These are phyloP conservation scores for Rhizophagus clarus DNA, from an alignment of 192 early-diverging fungal species.

Conservation along the genomic window DNA sequence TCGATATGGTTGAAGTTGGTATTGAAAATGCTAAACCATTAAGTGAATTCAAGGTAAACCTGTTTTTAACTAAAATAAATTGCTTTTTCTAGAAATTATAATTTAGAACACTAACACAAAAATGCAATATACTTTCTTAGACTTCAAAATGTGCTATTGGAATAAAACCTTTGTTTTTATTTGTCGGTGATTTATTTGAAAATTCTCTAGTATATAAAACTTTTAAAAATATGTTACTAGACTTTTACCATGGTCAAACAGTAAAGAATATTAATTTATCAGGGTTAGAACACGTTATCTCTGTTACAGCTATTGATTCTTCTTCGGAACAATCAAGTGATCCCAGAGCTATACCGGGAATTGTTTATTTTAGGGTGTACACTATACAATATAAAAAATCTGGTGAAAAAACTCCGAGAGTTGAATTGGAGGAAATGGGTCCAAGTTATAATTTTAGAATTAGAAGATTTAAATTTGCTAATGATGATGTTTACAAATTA, in stretches of 20 bases:
- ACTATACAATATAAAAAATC: conserved; percentile 85
- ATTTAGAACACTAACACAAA: neutral
- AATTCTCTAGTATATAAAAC: conserved; percentile 66
- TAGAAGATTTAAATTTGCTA: conserved; percentile 71
- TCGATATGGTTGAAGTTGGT: conserved; percentile 96
- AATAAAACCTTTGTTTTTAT: conserved; percentile 86
- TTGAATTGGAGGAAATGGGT: conserved; percentile 95
- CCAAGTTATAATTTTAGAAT: conserved; percentile 82
- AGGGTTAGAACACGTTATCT: conserved; percentile 89
- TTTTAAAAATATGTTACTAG: conserved; percentile 83
- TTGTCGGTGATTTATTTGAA: conserved; percentile 88
- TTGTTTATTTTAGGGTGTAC: conserved; percentile 82
- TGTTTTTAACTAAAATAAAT: neutral
- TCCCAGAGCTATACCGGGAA: conserved; percentile 46
- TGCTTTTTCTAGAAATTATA: neutral
- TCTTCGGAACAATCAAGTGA: conserved; percentile 46
- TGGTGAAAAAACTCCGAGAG: conserved; percentile 80
- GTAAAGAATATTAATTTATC: conserved; percentile 77
- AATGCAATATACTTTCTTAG: neutral
- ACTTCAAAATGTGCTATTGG: conserved; percentile 78
- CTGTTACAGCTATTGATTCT: conserved; percentile 63
- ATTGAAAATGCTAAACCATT: conserved; percentile 72
- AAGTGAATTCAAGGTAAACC: conserved; percentile 64
- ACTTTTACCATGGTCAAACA: conserved; percentile 86
- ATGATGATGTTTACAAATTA: conserved; percentile 81